Evolutionary conservation across 805 yeast genomes (phyloP).

Genomic region (Wickerhamomyces alni): DNA sequence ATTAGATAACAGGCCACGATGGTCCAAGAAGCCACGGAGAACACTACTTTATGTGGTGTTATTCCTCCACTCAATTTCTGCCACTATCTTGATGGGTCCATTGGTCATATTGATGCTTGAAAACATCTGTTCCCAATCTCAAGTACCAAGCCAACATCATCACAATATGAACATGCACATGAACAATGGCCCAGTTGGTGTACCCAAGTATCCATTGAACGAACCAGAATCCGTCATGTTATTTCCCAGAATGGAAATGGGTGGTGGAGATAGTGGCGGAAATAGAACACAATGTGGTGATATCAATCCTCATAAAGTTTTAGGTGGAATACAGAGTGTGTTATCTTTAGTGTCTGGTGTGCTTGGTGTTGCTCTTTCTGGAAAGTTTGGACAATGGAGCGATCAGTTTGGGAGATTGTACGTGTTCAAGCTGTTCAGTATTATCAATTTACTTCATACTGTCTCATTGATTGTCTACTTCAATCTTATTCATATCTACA

Average conservation of each 20-base stretch:
- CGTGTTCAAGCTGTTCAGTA: constrained; percentile 15
- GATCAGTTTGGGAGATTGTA: constrained; percentile 18
- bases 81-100: constrained; percentile 15
- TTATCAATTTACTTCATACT: constrained; percentile 11
- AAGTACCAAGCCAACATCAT: no score
- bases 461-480: constrained; percentile 12
- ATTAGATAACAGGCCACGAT: no score
- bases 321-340: constrained; percentile 14
- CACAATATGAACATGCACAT: no score
- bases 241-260: constrained; percentile 12
- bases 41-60: constrained; percentile 7
- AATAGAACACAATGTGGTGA: constrained; percentile 2
- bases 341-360: constrained; percentile 15
- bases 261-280: constrained; percentile 1
- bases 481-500: constrained; percentile 2
- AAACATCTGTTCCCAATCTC: constrained; percentile 7
- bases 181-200: no score
- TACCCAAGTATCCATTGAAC: no score
- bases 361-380: constrained; percentile 16
- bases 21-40: constrained; percentile 10
- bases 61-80: constrained; percentile 11
- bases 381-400: constrained; percentile 19
- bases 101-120: constrained; percentile 12
- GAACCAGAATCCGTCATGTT: no score
- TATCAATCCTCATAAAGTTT: constrained; percentile 10